These are phyloP conservation scores for Sporothrix humicola DNA, from an alignment of 2,329 filamentous ascomycete genomes.

Conservation along the genomic window DNA sequence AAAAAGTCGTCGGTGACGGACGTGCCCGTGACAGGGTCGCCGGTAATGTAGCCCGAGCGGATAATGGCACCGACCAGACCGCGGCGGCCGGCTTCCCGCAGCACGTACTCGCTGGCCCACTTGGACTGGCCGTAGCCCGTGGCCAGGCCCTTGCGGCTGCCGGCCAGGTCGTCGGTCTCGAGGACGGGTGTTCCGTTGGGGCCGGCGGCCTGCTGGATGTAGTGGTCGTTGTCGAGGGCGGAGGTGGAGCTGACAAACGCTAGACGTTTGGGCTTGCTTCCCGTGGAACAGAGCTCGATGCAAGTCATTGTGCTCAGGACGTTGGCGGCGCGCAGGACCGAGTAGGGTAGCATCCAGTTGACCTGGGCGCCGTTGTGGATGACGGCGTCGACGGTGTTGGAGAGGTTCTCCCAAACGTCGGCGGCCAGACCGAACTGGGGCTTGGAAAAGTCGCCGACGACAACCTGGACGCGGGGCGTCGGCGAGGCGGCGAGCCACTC, in stretches of 20 bases:
- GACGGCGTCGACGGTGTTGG: slow-evolving; percentile 70
- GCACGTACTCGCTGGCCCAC: slow-evolving; percentile 75
- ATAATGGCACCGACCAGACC: slow-evolving; percentile 78
- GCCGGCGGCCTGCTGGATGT: slow-evolving; percentile 66
- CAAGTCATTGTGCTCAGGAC: slow-evolving; percentile 81
- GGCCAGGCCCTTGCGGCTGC: slow-evolving; percentile 75
- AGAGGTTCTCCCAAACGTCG: slow-evolving; percentile 67
- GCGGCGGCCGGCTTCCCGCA: slow-evolving; percentile 76
- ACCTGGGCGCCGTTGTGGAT: slow-evolving; percentile 83
- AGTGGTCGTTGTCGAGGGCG: slow-evolving; percentile 82
- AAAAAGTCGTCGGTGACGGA: slow-evolving; percentile 90
- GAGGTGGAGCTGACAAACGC: slow-evolving; percentile 83
- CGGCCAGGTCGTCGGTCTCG: slow-evolving; percentile 79
- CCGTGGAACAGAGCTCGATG: slow-evolving; percentile 72
- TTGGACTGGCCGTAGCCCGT: slow-evolving; percentile 93
- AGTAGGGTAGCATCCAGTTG: slow-evolving; percentile 83
- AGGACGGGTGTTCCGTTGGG: slow-evolving; percentile 68
- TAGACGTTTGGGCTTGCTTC: slow-evolving; percentile 77
- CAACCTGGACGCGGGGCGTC: slow-evolving; percentile 62
- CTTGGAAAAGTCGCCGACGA: slow-evolving; percentile 76
- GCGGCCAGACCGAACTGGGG: slow-evolving; percentile 74
- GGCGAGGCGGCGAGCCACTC: slow-evolving; percentile 23
- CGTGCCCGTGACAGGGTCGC: slow-evolving; percentile 71
- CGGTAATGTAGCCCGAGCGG: slow-evolving; percentile 84
- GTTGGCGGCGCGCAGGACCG: slow-evolving; percentile 73